Evolutionary conservation across 139 green algal species (phyloP), one percentile per base, ranked within the genome.

Genomic region (Micractinium sp.): DNA sequence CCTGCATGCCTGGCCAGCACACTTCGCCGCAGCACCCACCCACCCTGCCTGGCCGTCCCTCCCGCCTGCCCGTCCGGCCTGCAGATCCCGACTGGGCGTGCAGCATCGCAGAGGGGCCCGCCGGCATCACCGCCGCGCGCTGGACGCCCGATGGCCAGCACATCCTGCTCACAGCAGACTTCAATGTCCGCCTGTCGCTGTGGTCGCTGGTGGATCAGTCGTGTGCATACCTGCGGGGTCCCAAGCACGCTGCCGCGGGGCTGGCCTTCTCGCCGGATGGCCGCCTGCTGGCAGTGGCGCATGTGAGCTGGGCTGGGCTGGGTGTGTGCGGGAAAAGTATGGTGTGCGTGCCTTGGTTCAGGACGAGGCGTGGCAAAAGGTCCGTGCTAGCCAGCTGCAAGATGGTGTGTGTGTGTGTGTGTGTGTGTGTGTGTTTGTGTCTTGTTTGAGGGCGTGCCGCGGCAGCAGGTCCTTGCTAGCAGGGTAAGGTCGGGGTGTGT

Each of bases 51-150:
- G 31, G 27, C 18, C 71, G 16, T 71, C 22, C 63, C 63, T 2
- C 63, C 22, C 16, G 83, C 71, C 18, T 38, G 7, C 31, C 31
- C 31, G 71, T 3, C 47, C 47, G 47, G 47, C 47, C 47, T 56
- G 47, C 71, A 60, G 92, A 97, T 39, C 88, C 94, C 0, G 94
- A 98, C 7, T 99, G 96, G 96, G 95, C 89, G 12, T 99, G 96
- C 93, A 96, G 95, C 82, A 97, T 99, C 60, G 95, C 98, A 56
- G 96, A 98, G 89, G 95, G 94, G 0, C 93, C 95, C 1, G 96
- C 96, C 56, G 95, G 93, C 27, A 67, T 94, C 12, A 47, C 78
- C 33, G 74, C 88, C 67, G 94, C 92, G 0, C 90, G 81, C 0
- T 94, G 95, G 95, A 81, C 81, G 14, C 94, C 94, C 3, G 86